Base-by-base conservation (phyloP, 1,284 basidiomycete genomes). In the Rhodotorula sp. region DNA sequence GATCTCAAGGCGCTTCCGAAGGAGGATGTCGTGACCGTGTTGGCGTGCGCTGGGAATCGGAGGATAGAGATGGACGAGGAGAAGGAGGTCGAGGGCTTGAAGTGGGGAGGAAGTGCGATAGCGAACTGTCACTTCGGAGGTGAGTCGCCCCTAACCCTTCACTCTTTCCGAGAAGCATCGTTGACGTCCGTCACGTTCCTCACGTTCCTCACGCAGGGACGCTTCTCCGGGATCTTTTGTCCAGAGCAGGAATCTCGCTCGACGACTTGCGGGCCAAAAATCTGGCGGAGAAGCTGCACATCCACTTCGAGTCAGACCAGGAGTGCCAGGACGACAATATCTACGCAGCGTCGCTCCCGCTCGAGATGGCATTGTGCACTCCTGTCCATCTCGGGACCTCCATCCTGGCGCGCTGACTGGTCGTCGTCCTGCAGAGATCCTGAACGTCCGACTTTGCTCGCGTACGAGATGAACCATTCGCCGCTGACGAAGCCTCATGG, bases 391-490 rank as follows among this genome's bases (percentile, higher is more conserved):
- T 30, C 1, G 16, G 15, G 1, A 15, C 1, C 11, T 26, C 13
- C 6, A 10, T 20, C 52, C 44, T 26, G 26, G 8, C 7, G 4
- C n/a, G 44, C 31, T 70, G 28, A 55, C 18, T 5, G 20, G 40
- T 34, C 20, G 3, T 30, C 6, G 7, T n/a, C 31, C 8, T 15
- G 6, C 65, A 76, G 73, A n/a, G 70, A 75, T 50, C 24, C 31
- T 1, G 50, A 44, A 0, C 66, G 70, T 2, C 67, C 69, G 4
- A 85, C 86, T 3, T 75, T 87, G 16, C 82, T 87, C 52, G 85
- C 85, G 0, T 86, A 84, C 82, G 84, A 86, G 78, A 86, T 86
- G 85, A 87, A 87, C 72, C 85, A 83, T 8, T 77, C 83, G 69
- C 83, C 83, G 1, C 80, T 87, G 26, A 83, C 84, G 13, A 83